These are phyloP conservation scores for Euphrasia confusa DNA, from an alignment of 257 asterid genomes.

Conservation along the genomic window DNA sequence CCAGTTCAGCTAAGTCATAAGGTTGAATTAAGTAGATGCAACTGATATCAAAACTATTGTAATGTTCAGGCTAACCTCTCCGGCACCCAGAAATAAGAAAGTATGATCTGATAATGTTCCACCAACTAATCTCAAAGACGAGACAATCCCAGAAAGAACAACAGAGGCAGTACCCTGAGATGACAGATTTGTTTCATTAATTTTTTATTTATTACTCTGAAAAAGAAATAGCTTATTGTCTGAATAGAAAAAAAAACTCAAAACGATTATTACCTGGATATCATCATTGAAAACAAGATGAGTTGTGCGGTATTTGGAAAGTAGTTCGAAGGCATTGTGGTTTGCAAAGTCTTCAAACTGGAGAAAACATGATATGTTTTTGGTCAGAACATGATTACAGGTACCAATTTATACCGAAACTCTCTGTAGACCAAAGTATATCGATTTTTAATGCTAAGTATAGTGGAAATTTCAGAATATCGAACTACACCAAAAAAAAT, in stretches of 20 bases:
- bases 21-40: neutral
- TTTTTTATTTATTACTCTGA: slow-evolving; percentile 13
- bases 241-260: neutral
- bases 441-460: too few relatives aligned
- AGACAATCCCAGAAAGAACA: slow-evolving; percentile 76
- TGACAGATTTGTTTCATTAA: too few relatives aligned
- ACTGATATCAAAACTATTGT: neutral
- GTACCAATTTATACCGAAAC: too few relatives aligned
- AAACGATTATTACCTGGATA: slow-evolving; percentile 52
- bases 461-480: too few relatives aligned
- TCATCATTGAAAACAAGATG: slow-evolving; percentile 95
- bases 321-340: slow-evolving; percentile 85
- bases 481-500: too few relatives aligned
- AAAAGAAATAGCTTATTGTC: neutral
- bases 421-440: too few relatives aligned
- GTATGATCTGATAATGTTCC: slow-evolving; percentile 78
- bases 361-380: slow-evolving; percentile 14
- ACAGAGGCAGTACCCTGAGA: slow-evolving; percentile 91
- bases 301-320: slow-evolving; percentile 65
- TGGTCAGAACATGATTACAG: slow-evolving; percentile 8
- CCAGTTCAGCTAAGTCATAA: neutral
- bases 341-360: slow-evolving; percentile 97
- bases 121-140: slow-evolving; percentile 62
- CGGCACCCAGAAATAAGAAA: slow-evolving; percentile 95
- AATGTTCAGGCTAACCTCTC: slow-evolving; percentile 55